Base-by-base conservation (phyloP, 106 monocot species). In the Allium fistulosum region DNA sequence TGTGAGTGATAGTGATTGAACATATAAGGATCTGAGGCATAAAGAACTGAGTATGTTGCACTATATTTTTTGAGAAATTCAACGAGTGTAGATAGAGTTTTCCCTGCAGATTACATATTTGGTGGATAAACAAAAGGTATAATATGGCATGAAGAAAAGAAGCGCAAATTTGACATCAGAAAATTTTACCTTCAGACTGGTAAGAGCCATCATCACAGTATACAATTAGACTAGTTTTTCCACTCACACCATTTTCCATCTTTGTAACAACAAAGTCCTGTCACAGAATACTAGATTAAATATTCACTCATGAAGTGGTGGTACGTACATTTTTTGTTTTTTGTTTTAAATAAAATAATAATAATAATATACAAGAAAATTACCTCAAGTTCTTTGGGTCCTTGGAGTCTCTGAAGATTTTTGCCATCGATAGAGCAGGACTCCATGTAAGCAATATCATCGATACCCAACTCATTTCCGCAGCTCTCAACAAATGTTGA, bases 231-330 rank as follows among this genome's bases (percentile, higher is more conserved):
- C 86, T 82, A 28, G 82, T 80, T 48, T 75, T 62, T 26, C 65
- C 69, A 66, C 57, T 67, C 22, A 37, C 66, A 14, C 61, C 67
- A 4, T 59, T 65, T 75, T 79, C 78, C 69, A 53, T 80, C 66
- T 69, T 83, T 75, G 73, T 58, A 74, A 96, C 70, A 56, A 96
- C 65, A 77, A 80, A 77, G 11, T 86, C 88, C 95, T 96, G 81
- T 10, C 48, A 37, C 2, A 2, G 37, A 37, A 37, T 4, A 5
- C 37, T 37, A 37, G 37, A 37, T 37, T 37, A 2, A 37, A 37
- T 37, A 37, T 37, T 37, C 5, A 1, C 37, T 37, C 37, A 37
- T 37, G 37, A 37, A 37, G 5, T 37, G 37, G 37, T 37, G 37
- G 37, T 37, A 37, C 37, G 37, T 37, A 37, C 37, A 37, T 5